Evolutionary conservation across 1,284 basidiomycete species (phyloP).

Genomic region (Ustilago curta): DNA sequence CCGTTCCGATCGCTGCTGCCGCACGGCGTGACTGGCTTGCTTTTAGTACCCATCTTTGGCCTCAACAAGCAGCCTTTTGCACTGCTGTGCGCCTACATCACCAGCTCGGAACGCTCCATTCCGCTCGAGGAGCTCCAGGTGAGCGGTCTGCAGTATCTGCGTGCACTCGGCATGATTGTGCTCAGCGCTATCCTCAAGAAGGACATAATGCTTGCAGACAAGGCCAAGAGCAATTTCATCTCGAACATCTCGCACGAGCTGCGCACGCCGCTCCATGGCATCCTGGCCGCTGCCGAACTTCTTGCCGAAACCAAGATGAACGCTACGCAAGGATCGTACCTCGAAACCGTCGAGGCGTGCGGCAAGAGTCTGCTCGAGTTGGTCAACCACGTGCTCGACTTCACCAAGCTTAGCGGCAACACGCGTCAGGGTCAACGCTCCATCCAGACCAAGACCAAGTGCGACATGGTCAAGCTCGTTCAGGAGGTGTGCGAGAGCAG

Average conservation of each 20-base stretch:
- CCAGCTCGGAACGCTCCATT: slow-evolving; percentile 80
- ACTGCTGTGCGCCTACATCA: slow-evolving; percentile 86
- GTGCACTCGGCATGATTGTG: slow-evolving; percentile 91
- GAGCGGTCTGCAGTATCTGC: slow-evolving; percentile 89
- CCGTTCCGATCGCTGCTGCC: slow-evolving; percentile 64
- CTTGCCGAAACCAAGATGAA: slow-evolving; percentile 84
- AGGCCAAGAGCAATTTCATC: slow-evolving; percentile 86
- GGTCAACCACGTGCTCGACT: slow-evolving; percentile 96
- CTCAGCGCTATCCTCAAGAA: slow-evolving; percentile 91
- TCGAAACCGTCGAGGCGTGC: slow-evolving; percentile 76
- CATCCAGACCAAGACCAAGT: slow-evolving; percentile 44
- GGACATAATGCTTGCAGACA: slow-evolving; percentile 92
- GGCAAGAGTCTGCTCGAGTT: slow-evolving; percentile 73
- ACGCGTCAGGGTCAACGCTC: slow-evolving; percentile 70
- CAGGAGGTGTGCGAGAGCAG: slow-evolving; percentile 95
- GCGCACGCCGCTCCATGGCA: slow-evolving; percentile 71
- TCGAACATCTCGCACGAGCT: slow-evolving; percentile 93
- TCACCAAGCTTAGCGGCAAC: slow-evolving; percentile 88
- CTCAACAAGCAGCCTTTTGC: slow-evolving; percentile 92
- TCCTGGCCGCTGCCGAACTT: slow-evolving; percentile 89
- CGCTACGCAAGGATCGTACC: slow-evolving; percentile 84
- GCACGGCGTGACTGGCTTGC: slow-evolving; percentile 43
- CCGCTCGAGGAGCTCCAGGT: slow-evolving; percentile 78
- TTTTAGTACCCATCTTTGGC: slow-evolving; percentile 83
- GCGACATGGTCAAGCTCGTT: slow-evolving; percentile 85